These are phyloP conservation scores for Stipa capillata DNA, from an alignment of 176 grass and related monocot species.

Conservation along the genomic window DNA sequence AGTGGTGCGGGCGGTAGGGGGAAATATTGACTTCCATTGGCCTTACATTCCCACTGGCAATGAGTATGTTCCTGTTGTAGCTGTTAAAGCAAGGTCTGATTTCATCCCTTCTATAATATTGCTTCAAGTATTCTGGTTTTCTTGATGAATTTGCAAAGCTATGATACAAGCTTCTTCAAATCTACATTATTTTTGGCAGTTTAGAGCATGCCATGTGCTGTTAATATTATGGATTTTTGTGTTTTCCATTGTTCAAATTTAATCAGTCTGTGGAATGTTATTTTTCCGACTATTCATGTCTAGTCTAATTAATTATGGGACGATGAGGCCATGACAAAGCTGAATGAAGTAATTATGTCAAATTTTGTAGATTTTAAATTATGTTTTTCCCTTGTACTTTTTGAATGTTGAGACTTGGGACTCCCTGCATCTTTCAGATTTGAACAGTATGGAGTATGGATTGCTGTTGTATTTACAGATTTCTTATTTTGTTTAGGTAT, in stretches of 20 bases:
- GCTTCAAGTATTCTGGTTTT: conserved; percentile 7
- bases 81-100: conserved; percentile 54
- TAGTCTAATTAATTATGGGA: neutral
- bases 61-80: conserved; percentile 77
- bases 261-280: neutral
- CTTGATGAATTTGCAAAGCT: neutral
- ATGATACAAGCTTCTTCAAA: neutral
- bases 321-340: neutral
- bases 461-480: neutral
- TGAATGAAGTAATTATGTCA: neutral
- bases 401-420: neutral
- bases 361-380: neutral
- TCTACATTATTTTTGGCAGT: neutral
- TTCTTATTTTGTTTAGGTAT: neutral
- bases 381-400: neutral
- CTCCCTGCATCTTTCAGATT: neutral
- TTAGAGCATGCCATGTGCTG: neutral
- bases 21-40: conserved; percentile 93
- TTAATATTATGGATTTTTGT: neutral
- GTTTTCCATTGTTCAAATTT: neutral
- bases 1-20: conserved; percentile 81
- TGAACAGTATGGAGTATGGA: neutral
- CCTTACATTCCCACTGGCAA: conserved; percentile 72
- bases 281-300: neutral
- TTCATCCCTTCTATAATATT: conserved; percentile 10